Percentiles rank a stretch among this genome's conserved stretches.
These are phyloP conservation scores for Globisporangium ultimum DNA, from an alignment of 352 stramenopile species.

Conservation along the genomic window DNA sequence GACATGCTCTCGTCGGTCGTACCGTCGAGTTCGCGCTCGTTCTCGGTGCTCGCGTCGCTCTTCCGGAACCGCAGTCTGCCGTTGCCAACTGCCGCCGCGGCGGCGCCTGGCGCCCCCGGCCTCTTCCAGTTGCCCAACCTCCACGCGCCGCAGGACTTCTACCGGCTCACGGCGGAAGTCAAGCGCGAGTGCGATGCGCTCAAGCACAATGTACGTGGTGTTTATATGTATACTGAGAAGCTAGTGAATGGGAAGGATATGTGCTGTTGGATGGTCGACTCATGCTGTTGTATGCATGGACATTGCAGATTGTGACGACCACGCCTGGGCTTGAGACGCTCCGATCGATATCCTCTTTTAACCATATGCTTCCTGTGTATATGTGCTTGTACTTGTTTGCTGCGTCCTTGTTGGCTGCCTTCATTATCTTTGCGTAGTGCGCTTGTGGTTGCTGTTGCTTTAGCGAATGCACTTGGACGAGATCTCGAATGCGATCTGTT, in stretches of 20 bases:
- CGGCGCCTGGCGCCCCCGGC: constrained; percentile 22
- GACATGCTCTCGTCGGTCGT: neutral
- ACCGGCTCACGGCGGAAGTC: constrained; percentile 45
- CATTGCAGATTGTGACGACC: constrained; percentile 39
- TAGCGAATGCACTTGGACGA: constrained; percentile 75
- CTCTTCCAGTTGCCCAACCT: constrained; percentile 74
- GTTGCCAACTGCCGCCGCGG: neutral
- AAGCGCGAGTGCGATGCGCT: constrained; percentile 56
- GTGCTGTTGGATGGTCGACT: neutral
- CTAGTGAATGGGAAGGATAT: too few relatives aligned
- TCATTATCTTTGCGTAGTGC: neutral
- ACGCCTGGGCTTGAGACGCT: constrained; percentile 66
- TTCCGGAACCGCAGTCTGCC: constrained; percentile 5
- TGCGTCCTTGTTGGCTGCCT: constrained; percentile 8
- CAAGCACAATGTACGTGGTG: constrained; percentile 42
- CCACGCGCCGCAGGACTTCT: constrained; percentile 57
- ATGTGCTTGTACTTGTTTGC: neutral
- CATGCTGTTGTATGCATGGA: neutral
- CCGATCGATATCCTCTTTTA: constrained; percentile 43
- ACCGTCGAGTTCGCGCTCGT: neutral
- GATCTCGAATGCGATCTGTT: constrained; percentile 94
- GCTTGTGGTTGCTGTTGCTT: neutral
- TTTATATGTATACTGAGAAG: neutral
- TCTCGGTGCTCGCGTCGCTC: constrained; percentile 16
- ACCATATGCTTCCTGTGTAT: neutral